Evolutionary conservation across 345 rosid species (phyloP), one percentile per base, ranked within the genome.

Genomic region (Balakata baccata): DNA sequence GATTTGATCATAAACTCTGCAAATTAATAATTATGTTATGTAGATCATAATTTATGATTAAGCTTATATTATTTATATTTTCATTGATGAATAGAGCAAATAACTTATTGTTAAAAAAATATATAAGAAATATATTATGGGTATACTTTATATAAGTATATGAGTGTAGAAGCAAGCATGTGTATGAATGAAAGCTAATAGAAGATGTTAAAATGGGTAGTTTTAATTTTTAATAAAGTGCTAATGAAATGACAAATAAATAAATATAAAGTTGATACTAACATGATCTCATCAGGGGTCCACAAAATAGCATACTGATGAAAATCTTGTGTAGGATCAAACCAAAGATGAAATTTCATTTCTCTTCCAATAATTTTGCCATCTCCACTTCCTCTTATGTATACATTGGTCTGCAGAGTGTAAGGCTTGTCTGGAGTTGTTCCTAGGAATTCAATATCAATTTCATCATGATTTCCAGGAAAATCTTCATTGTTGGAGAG

Each of bases 381-480:
- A 80, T 92, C 98, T 3, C 98, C 97, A 79, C 95, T 94, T 68
- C 98, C 98, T 84, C 89, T 88, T 1, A 87, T 87, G 77, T 84
- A 94, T 5, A 94, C 97, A 69, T 94, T 94, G 4, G 98, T 94
- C 81, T 94, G 98, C 74, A 94, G 80, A 52, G 88, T 86, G 71
- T 94, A 94, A 5, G 92, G 95, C 77, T 90, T 85, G 18, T 71
- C 92, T 0, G 85, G 87, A 0, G 85, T 90, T 8, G 97, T 90
- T 74, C 98, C 98, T 1, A 94, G 87, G 75, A 94, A 92, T 80
- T 94, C 97, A 12, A 94, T 88, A 72, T 92, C 98, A 4, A 94
- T 76, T 74, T 94, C 97, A 18, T 94, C 98, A 34, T 94, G 98
- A 77, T 90, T 78, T 34, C 98, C 93, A 0, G 97, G 98, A 67